phyloP scores from a whole-genome alignment of 2,329 filamentous ascomycete genomes.

The Verticillium nubilum region DNA sequence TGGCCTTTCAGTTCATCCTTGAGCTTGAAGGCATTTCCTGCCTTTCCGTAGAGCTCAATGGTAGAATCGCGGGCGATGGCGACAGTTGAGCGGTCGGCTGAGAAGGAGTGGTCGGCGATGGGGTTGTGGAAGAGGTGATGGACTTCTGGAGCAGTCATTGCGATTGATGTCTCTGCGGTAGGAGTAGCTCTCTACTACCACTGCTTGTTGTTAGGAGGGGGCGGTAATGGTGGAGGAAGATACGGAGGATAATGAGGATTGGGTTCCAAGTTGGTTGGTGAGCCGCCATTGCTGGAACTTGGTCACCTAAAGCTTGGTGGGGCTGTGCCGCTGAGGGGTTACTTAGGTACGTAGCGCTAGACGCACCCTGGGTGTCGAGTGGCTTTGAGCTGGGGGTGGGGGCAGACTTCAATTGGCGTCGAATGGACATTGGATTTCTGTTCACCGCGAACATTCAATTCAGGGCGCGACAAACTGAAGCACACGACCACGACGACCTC shows the following conservation, averaged over 20 bases:
- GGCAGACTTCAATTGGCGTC: not conserved
- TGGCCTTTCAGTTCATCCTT: slow-evolving; percentile 93
- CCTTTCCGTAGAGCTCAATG: slow-evolving; percentile 79
- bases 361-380: not conserved
- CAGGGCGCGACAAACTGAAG: not conserved
- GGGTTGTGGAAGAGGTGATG: slow-evolving; percentile 96
- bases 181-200: slow-evolving; percentile 99
- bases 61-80: slow-evolving; percentile 87
- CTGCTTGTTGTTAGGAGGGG: slow-evolving; percentile 13
- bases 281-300: not conserved
- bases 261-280: not conserved
- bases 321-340: not conserved
- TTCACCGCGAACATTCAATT: not conserved
- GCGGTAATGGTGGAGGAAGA: not conserved
- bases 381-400: not conserved
- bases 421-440: not conserved
- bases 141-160: slow-evolving; percentile 82
- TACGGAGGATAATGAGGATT: not conserved
- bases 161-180: slow-evolving; percentile 48
- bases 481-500: not conserved
- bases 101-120: slow-evolving; percentile 98
- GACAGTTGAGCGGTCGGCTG: slow-evolving; percentile 79
- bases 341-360: not conserved
- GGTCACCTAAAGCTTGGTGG: not conserved
- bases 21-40: slow-evolving; percentile 70